phyloP scores from a whole-genome alignment of 129 eudicot species.

The Centaurea solstitialis region DNA sequence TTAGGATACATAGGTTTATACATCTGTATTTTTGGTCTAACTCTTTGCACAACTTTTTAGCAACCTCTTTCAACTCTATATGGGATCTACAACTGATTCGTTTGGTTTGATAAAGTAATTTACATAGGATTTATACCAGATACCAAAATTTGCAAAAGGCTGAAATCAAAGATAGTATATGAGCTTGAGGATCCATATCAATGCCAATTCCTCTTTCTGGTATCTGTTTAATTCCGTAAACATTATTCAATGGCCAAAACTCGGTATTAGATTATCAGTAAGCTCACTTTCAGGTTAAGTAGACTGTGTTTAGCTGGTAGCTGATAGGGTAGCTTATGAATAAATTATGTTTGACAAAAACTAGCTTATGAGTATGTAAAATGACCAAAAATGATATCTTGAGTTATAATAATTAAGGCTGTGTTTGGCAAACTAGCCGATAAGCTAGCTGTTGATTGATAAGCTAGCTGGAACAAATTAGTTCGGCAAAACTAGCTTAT shows the following conservation, averaged over 20 bases:
- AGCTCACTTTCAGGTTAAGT: neutral
- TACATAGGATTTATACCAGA: neutral
- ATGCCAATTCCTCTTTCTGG: neutral
- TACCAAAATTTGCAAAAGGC: neutral
- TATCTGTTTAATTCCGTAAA: neutral
- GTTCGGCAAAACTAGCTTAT: too few relatives aligned
- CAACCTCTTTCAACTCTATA: neutral
- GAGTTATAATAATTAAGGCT: too few relatives aligned
- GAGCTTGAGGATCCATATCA: neutral
- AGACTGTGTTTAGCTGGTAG: too few relatives aligned
- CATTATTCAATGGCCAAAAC: neutral
- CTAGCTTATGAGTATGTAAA: too few relatives aligned
- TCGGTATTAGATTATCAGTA: neutral
- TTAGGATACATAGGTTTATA: neutral
- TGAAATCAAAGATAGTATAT: neutral
- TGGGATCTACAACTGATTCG: too few relatives aligned
- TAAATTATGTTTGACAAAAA: too few relatives aligned
- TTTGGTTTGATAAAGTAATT: neutral
- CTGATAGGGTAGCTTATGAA: too few relatives aligned
- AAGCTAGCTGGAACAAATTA: too few relatives aligned
- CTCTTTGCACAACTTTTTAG: neutral
- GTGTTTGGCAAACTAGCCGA: too few relatives aligned
- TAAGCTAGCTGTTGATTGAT: too few relatives aligned
- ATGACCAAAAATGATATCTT: too few relatives aligned
- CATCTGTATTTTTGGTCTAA: neutral